Evolutionary conservation across 441 rosid species (phyloP).

Genomic region (Bruguiera hainesii): DNA sequence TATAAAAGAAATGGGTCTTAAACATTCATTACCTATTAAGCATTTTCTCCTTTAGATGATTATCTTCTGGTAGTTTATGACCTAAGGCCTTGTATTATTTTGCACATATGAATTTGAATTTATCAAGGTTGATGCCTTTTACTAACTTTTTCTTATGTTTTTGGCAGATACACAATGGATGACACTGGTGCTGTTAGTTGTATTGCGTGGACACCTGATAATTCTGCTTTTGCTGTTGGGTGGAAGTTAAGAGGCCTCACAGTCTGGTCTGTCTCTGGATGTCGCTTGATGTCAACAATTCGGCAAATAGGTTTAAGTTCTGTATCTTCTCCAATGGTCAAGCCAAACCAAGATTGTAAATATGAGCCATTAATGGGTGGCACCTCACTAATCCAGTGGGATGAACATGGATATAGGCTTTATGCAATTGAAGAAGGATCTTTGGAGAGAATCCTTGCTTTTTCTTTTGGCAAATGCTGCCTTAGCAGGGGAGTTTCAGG

Average conservation of each 20-base stretch:
- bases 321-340: conserved; percentile 71
- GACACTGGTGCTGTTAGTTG: conserved; percentile 91
- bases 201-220: conserved; percentile 98
- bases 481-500: conserved; percentile 96
- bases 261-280: conserved; percentile 99
- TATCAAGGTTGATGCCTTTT: neutral
- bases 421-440: conserved; percentile 91
- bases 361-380: conserved; percentile 90
- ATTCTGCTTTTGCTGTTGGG: conserved; percentile 99
- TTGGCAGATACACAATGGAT: conserved; percentile 81
- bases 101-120: conserved; percentile 2
- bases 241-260: conserved; percentile 97
- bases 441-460: conserved; percentile 79
- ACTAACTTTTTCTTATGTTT: conserved; percentile 8
- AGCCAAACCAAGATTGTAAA: conserved; percentile 73
- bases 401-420: conserved; percentile 89
- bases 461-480: conserved; percentile 97
- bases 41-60: conserved; percentile 3
- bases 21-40: neutral
- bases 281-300: conserved; percentile 96
- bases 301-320: conserved; percentile 91
- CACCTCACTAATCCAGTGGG: conserved; percentile 93
- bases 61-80: neutral
- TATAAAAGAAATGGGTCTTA: neutral
- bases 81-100: neutral